Evolutionary conservation across 148 eudicot species (phyloP).

Genomic region (Silene conica): DNA sequence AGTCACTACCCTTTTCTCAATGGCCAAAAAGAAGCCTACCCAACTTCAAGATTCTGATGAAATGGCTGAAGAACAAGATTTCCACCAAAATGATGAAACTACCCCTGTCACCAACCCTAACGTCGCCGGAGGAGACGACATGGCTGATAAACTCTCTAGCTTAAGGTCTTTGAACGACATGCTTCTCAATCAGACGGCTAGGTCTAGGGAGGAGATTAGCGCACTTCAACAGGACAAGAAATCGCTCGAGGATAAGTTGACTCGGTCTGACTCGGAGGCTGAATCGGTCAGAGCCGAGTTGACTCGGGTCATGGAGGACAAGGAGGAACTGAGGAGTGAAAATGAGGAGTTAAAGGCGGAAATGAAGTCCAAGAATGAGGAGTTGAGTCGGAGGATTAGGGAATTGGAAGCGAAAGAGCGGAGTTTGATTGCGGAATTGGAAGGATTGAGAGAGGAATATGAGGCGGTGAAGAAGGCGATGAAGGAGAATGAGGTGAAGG

Average conservation of each 20-base stretch:
- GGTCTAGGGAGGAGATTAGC: constrained; percentile 49
- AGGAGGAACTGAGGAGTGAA: constrained; percentile 33
- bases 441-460: constrained; percentile 19
- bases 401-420: constrained; percentile 18
- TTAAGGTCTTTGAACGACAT: constrained; percentile 49
- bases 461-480: constrained; percentile 24
- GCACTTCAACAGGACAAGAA: constrained; percentile 37
- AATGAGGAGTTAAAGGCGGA: constrained; percentile 21
- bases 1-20: constrained; percentile 25
- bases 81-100: background rate
- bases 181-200: constrained; percentile 48
- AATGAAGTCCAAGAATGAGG: constrained; percentile 20
- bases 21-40: constrained; percentile 72
- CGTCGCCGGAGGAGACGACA: constrained; percentile 27
- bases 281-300: constrained; percentile 40
- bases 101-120: background rate
- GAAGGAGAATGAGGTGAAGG: constrained; percentile 29
- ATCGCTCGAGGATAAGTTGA: constrained; percentile 45
- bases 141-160: constrained; percentile 40
- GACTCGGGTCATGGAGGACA: constrained; percentile 31
- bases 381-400: constrained; percentile 28
- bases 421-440: constrained; percentile 23
- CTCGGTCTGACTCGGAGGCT: constrained; percentile 38
- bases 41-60: constrained; percentile 24
- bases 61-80: background rate